Evolutionary conservation across 2,329 filamentous ascomycete species (phyloP), one percentile per base, ranked within the genome.

Genomic region (Nectriaceae sp.): DNA sequence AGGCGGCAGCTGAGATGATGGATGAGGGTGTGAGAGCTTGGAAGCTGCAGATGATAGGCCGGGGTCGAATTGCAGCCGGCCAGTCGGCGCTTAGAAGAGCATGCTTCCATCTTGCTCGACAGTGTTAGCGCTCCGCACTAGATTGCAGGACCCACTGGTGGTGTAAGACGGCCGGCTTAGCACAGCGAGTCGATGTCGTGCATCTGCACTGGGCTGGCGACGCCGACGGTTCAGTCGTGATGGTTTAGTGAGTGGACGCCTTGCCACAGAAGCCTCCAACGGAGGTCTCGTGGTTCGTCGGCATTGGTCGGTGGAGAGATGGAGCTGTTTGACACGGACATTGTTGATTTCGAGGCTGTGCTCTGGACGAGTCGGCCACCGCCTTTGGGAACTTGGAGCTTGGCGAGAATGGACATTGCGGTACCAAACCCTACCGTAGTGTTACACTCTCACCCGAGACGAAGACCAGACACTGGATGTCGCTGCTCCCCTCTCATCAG

Each of bases 131-230:
- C 60, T 55, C 40, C 60, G 52, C 57, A 54, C 59, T 49, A 66
- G 59, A 65, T 64, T 64, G 64, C 61, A 63, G 61, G 61, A 59
- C 60, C 65, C 67, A 65, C 37, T 21, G 37, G 10, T 40, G 40
- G 38, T 39, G 33, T 62, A 62, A 58, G 61, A 56, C 61, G 67
- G 60, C 61, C 55, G 59, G 56, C 53, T 56, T 60, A 60, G 47
- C 59, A 61, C 62, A 68, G 67, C 70, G 69, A 75, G 70, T 74
- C 67, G 69, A 75, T 75, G 68, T 67, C 61, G 63, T 68, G 66
- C 66, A 66, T 66, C 47, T 40, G 56, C 52, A 37, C 38, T 40
- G 33, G 18, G 11, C 24, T 44, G 16, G 33, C 33, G 16, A 36
- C 33, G 16, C 33, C 33, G 33, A n/a, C n/a, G 33, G 33, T 36